Base-by-base conservation (phyloP, 83 land plant species). In the Picea mariana region DNA sequence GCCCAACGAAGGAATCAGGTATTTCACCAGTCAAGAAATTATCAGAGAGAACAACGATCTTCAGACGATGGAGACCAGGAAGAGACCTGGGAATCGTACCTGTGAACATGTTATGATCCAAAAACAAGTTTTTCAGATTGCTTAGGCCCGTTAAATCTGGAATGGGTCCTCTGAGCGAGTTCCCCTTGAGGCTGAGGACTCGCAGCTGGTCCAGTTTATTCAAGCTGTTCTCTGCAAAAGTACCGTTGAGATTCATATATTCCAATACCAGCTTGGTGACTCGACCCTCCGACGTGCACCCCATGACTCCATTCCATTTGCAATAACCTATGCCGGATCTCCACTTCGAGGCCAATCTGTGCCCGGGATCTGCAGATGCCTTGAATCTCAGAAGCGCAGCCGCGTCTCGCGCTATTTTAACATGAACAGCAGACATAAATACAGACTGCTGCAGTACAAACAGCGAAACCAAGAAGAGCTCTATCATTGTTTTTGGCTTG, bases 171-270 rank as follows among this genome's bases (percentile, higher is more conserved):
- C 13, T 21, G 17, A 89, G 40, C 2, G 67, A 66, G 69, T 89
- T 89, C 42, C 83, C 73, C 11, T 78, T 82, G 44, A 89, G 55
- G 69, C 72, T 85, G 67, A 89, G 78, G 15, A 58, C 68, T 27
- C n/a, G 71, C 65, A 89, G 78, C n/a, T 85, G 79, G 3, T 82
- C 67, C n/a, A 89, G 16, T 18, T 85, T 80, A 6, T 67, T 64
- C 9, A 85, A 42, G 38, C 82, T 79, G 9, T 62, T 47, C 3
- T 81, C 84, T 13, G 80, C 65, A 34, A 89, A 81, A 6, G 84
- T 73, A 6, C 91, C 91, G 9, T 88, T 69, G 5, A 89, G 77
- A 11, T 81, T 42, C 63, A 87, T 72, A 1, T 83, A 80, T 60
- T 78, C 87, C 17, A 89, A 84, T 3, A 66, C 76, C 16, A 89